These are phyloP conservation scores for Cucurbitaria berberidis DNA, from an alignment of 2,329 filamentous ascomycete genomes.

Conservation along the genomic window DNA sequence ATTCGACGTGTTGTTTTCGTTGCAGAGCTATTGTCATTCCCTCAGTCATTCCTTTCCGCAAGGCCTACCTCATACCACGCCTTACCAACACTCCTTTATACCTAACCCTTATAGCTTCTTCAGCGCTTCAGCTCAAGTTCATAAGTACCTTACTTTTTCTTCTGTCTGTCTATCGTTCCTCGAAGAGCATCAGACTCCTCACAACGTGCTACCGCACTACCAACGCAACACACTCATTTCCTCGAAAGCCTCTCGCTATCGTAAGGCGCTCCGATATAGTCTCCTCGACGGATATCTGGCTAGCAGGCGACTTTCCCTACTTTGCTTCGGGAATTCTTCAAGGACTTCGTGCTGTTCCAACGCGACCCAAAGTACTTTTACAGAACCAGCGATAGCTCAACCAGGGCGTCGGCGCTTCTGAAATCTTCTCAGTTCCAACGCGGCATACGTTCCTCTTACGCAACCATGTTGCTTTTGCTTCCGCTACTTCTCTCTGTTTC, in stretches of 20 bases:
- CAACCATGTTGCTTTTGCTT: background rate
- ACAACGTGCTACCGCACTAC: background rate
- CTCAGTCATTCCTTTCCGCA: slow-evolving; percentile 4
- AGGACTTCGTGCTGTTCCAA: background rate
- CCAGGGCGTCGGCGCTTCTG: too few relatives aligned
- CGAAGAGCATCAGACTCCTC: background rate
- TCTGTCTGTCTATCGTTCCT: background rate
- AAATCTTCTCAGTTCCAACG: too few relatives aligned
- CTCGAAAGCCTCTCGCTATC: background rate
- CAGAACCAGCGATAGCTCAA: too few relatives aligned
- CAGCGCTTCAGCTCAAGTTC: background rate
- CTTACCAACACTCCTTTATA: background rate
- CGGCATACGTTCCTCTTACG: too few relatives aligned
- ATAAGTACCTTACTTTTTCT: background rate
- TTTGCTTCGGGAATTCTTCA: background rate
- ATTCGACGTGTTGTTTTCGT: background rate
- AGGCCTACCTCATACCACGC: background rate
- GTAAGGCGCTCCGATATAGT: background rate
- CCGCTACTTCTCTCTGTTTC: background rate
- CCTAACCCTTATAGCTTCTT: background rate
- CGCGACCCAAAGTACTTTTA: too few relatives aligned
- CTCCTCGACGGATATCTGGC: background rate
- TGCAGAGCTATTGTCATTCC: background rate
- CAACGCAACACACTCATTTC: background rate
- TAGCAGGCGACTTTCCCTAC: background rate